Base-by-base conservation (phyloP, 176 grass and related monocot species). In the Bonia amplexicaulis region DNA sequence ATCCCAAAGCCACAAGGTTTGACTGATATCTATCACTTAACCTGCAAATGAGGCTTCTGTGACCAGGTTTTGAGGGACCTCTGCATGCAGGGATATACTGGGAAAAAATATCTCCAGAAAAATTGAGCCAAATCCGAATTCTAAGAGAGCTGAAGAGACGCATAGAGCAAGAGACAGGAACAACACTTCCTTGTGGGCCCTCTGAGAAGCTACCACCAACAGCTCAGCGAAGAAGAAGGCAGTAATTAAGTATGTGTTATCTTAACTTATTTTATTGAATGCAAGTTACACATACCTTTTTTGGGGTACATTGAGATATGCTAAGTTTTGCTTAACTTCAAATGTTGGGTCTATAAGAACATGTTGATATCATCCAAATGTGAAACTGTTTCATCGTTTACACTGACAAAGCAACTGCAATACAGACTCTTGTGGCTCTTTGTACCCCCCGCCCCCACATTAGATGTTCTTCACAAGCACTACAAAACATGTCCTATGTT, bases 1-100 rank as follows among this genome's bases (percentile, higher is more conserved):
- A 98, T 98, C 25, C 87, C 96, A 71, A 98, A 98, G 76, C 91
- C 96, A 71, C 89, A 95, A 95, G 96, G 95, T 97, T 76, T 42
- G 74, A 51, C 54, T 76, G 19, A 17, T 87, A 65, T 51, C 6
- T 63, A 2, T 79, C 25, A 25, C 11, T 55, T 71, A 60, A 41
- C n/a, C 59, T 83, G 55, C 39, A 67, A 83, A 73, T 20, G 48
- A 37, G 15, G 2, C 19, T 82, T 40, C 6, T 71, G 6, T 22
- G 26, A 73, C 15, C 57, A 73, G 16, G 39, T 41, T 71, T 64
- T 72, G 42, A 11, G n/a, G 42, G 33, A 74, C 23, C 77, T 84
- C 39, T 84, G 22, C 55, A 48, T 80, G 52, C 61, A 97, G 95
- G 91, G 48, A 95, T 98, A 79, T 98, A 98, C 81, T 98, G 93